These are phyloP conservation scores for Trametopsis cervina DNA, from an alignment of 768 basidiomycete species.

Conservation along the genomic window DNA sequence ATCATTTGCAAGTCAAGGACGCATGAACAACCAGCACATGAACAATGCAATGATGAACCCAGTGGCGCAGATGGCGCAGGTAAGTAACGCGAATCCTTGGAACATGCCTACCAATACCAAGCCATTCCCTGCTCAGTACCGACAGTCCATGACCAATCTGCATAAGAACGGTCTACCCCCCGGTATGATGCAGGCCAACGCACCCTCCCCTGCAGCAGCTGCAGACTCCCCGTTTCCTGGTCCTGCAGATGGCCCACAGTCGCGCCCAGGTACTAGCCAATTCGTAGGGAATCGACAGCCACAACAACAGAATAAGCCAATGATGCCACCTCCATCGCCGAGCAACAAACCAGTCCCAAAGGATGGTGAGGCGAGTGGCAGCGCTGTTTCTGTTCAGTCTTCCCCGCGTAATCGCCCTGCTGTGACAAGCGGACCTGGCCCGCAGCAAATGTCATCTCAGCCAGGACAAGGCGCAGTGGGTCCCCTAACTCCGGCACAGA, in stretches of 20 bases:
- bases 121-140: conserved; percentile 30
- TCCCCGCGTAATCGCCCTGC: conserved; percentile 19
- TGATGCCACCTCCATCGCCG: conserved; percentile 51
- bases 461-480: conserved; percentile 9
- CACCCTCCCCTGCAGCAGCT: conserved; percentile 35
- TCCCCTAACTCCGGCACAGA: conserved; percentile 13
- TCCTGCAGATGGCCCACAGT: conserved; percentile 14
- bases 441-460: conserved; percentile 1
- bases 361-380: conserved; percentile 9
- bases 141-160: conserved; percentile 30
- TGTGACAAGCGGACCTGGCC: conserved; percentile 11
- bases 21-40: conserved; percentile 27
- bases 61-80: conserved; percentile 14
- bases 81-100: too few relatives aligned
- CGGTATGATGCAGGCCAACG: conserved; percentile 26
- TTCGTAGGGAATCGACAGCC: conserved; percentile 9
- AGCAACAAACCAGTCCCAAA: conserved; percentile 25
- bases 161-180: conserved; percentile 26
- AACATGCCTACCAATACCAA: too few relatives aligned
- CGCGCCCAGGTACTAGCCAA: conserved; percentile 27
- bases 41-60: conserved; percentile 33
- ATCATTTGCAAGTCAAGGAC: conserved; percentile 20
- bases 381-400: conserved; percentile 10
- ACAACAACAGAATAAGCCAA: conserved; percentile 28
- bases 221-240: conserved; percentile 35